Conservation (phyloP, 1,284 basidiomycete species). For the Cutaneotrichosporon sp. region DNA sequence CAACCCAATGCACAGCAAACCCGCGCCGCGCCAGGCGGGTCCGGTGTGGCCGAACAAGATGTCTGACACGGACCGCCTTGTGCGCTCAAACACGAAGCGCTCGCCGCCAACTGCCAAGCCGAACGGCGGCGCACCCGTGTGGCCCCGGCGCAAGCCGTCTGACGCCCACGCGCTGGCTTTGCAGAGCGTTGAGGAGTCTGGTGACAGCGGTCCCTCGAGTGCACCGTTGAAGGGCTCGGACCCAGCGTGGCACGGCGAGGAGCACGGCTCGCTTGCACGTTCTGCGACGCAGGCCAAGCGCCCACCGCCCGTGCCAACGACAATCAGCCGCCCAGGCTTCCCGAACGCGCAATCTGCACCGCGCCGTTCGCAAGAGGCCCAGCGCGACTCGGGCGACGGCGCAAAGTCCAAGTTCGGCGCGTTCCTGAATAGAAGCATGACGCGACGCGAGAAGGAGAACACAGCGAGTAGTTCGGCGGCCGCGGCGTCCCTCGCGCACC, state of each 20-base stretch:
- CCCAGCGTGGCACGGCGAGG: not conserved
- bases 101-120: not conserved
- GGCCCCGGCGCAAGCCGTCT: slow-evolving; percentile 1
- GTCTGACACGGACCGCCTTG: not conserved
- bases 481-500: slow-evolving; percentile 4
- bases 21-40: not conserved
- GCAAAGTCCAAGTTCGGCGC: slow-evolving; percentile 10
- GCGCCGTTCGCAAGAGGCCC: not conserved
- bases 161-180: not conserved
- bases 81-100: not conserved
- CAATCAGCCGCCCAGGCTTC: slow-evolving; percentile 24
- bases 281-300: slow-evolving; percentile 1
- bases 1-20: slow-evolving; percentile 7
- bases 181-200: slow-evolving; percentile 1
- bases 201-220: not conserved
- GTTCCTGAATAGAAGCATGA: not conserved
- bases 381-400: slow-evolving; percentile 3
- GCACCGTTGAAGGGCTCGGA: not conserved
- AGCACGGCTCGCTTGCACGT: not conserved
- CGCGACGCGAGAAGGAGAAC: slow-evolving; percentile 1
- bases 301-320: slow-evolving; percentile 23
- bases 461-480: not conserved
- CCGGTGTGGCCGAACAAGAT: slow-evolving; percentile 9
- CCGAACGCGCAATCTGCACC: slow-evolving; percentile 3
- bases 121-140: not conserved